phyloP scores from a whole-genome alignment of 2,329 filamentous ascomycete species.

The Ascocoryne sarcoides region DNA sequence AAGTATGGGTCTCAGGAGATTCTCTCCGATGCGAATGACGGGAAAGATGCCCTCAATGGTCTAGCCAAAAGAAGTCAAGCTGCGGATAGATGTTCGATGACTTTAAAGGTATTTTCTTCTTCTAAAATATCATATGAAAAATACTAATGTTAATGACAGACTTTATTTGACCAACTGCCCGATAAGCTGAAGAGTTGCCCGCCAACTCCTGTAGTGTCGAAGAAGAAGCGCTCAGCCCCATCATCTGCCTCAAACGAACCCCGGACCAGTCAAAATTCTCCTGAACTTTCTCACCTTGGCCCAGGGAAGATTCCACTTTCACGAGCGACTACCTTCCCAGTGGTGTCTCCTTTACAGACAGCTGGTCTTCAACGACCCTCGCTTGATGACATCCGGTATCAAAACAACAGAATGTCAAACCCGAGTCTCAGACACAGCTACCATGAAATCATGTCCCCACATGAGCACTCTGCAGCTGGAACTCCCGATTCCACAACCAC shows the following conservation, averaged over 20 bases:
- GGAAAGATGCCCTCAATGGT: conserved; percentile 70
- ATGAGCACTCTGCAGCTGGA: conserved; percentile 20
- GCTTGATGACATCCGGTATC: conserved; percentile 23
- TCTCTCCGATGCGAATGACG: conserved; percentile 74
- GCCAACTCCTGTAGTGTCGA: conserved; percentile 29
- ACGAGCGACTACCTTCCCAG: conserved; percentile 25
- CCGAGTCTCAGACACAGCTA: conserved; percentile 23
- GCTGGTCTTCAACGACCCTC: conserved; percentile 17
- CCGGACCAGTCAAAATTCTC: conserved; percentile 25
- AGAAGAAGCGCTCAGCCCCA: conserved; percentile 50
- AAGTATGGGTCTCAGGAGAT: conserved; percentile 70
- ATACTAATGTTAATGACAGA: conserved; percentile 38
- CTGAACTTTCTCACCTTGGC: conserved; percentile 12
- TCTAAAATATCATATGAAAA: not conserved
- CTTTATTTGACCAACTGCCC: conserved; percentile 76
- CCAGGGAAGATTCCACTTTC: conserved; percentile 8
- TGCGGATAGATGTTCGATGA: conserved; percentile 74
- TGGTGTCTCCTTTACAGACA: conserved; percentile 20
- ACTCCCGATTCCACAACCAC: conserved; percentile 21
- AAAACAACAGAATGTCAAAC: conserved; percentile 19
- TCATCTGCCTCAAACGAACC: conserved; percentile 31
- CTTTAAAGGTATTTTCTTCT: conserved; percentile 56
- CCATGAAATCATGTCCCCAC: conserved; percentile 21
- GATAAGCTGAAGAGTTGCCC: conserved; percentile 51
- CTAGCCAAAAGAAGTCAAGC: conserved; percentile 80